These are phyloP conservation scores for Phytophthora tentaculata DNA, from an alignment of 352 stramenopile species.

Conservation along the genomic window DNA sequence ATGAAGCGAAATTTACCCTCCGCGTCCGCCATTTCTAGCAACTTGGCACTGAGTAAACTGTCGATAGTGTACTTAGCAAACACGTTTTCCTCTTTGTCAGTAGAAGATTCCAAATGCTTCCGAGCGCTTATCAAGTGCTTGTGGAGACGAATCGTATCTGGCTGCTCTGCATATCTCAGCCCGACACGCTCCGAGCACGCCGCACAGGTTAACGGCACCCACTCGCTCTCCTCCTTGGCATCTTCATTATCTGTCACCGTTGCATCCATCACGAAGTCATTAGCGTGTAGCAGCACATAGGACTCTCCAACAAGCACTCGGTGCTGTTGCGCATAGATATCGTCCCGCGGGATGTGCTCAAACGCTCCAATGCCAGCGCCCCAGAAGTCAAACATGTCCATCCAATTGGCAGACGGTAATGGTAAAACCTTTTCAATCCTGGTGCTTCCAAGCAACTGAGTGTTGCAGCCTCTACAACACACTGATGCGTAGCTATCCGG, in stretches of 20 bases:
- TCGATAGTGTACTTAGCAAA: constrained; percentile 80
- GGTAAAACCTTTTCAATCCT: constrained; percentile 68
- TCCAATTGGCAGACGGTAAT: constrained; percentile 83
- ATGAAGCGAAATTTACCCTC: constrained; percentile 78
- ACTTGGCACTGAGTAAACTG: constrained; percentile 66
- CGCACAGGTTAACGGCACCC: constrained; percentile 48
- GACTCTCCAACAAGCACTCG: constrained; percentile 73
- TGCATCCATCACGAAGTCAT: constrained; percentile 39
- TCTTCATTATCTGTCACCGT: constrained; percentile 15
- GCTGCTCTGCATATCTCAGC: constrained; percentile 41
- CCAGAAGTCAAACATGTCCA: constrained; percentile 91
- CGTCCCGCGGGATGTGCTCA: constrained; percentile 77
- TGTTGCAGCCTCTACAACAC: constrained; percentile 51
- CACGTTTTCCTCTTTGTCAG: constrained; percentile 29
- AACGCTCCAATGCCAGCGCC: constrained; percentile 79
- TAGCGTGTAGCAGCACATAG: constrained; percentile 64
- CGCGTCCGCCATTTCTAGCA: constrained; percentile 74
- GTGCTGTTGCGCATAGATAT: constrained; percentile 55
- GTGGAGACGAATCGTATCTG: constrained; percentile 57
- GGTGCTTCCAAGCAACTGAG: constrained; percentile 1
- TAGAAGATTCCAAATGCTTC: constrained; percentile 3
- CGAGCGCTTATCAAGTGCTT: constrained; percentile 61
- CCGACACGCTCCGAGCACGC: constrained; percentile 50
- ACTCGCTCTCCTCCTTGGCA: constrained; percentile 36
- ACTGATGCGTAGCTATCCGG: constrained; percentile 50